Base-by-base conservation (phyloP, 2,329 filamentous ascomycete genomes). In the Neurospora sp. region DNA sequence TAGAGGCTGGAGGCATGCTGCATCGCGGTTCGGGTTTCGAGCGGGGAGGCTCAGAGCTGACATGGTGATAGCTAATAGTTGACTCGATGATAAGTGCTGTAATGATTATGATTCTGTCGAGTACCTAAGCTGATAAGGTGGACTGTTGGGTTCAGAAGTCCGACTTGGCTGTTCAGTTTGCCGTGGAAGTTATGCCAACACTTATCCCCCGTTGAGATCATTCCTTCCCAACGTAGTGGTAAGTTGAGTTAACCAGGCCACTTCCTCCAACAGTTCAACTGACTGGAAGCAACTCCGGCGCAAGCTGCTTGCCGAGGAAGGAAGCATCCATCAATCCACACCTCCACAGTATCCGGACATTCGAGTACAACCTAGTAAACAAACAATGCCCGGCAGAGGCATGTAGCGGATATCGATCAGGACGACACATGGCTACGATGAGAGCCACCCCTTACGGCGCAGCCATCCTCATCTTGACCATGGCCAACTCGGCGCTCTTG, bases 401-500 rank as follows among this genome's bases (percentile, higher is more conserved):
- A 40, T 17, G 39, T 43, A 43, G n/a, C 1, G 17, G 8, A n/a
- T 19, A 43, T 43, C 23, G 23, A 28, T 28, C 40, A 42, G 33
- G 13, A 67, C 4, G 39, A 40, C 39, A 40, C 39, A 40, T 7
- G 5, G 4, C 15, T 40, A 40, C 13, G 39, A 17, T 15, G 39
- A 40, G 15, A 40, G 39, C 13, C 15, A 17, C 39, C 13, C 42
- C n/a, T 73, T 70, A 75, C 11, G 73, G 71, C 58, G 71, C 80
- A 11, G 81, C 81, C 84, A 88, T 85, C 70, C 82, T 81, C 72
- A 85, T 82, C 79, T 86, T 87, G 76, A 85, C 83, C 79, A 89
- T 86, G 40, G 83, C 83, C 73, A 89, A 77, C 79, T 89, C 86
- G 0, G 86, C 85, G 75, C 86, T 89, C 78, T 87, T 87, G 0